Evolutionary conservation across 2,329 filamentous ascomycete species (phyloP).

Genomic region (Fusarium domesticum): DNA sequence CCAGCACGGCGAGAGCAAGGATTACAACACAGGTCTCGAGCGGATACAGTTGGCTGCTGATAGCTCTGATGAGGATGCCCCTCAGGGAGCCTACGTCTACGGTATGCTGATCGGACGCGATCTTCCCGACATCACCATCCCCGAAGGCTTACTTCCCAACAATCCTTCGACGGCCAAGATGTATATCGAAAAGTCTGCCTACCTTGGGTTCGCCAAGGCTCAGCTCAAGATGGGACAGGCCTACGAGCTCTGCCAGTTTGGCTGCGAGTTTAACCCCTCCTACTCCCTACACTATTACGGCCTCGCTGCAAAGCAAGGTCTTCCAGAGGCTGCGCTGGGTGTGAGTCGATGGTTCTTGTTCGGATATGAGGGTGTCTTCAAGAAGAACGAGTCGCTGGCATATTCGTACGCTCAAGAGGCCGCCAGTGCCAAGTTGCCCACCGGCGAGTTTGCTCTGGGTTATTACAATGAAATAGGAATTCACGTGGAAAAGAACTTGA

Average conservation of each 20-base stretch:
- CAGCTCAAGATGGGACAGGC: slow-evolving; percentile 96
- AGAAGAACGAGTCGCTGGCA: slow-evolving; percentile 92
- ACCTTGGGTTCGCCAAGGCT: slow-evolving; percentile 91
- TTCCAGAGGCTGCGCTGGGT: slow-evolving; percentile 89
- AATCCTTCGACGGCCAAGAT: slow-evolving; percentile 73
- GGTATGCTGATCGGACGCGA: slow-evolving; percentile 92
- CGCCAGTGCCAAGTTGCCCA: slow-evolving; percentile 75
- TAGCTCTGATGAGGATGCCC: slow-evolving; percentile 90
- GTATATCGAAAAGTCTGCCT: slow-evolving; percentile 95
- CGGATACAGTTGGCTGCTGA: slow-evolving; percentile 81
- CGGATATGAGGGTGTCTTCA: slow-evolving; percentile 85
- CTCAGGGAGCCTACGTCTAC: slow-evolving; percentile 91
- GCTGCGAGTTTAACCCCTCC: slow-evolving; percentile 91
- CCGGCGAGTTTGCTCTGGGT: slow-evolving; percentile 92
- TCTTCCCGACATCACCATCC: slow-evolving; percentile 83
- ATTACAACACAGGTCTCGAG: slow-evolving; percentile 73
- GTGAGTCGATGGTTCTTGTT: slow-evolving; percentile 99
- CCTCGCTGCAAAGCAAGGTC: slow-evolving; percentile 85
- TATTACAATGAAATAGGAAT: slow-evolving; percentile 99
- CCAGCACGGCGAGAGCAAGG: slow-evolving; percentile 85
- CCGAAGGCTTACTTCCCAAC: slow-evolving; percentile 64
- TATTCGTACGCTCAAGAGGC: slow-evolving; percentile 89
- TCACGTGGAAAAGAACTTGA: slow-evolving; percentile 76
- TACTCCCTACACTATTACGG: slow-evolving; percentile 95
- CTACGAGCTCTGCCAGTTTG: slow-evolving; percentile 89